Percentiles rank a stretch among this genome's conserved stretches.
These are phyloP conservation scores for Rhizophora apiculata DNA, from an alignment of 345 rosid genomes.

Conservation along the genomic window DNA sequence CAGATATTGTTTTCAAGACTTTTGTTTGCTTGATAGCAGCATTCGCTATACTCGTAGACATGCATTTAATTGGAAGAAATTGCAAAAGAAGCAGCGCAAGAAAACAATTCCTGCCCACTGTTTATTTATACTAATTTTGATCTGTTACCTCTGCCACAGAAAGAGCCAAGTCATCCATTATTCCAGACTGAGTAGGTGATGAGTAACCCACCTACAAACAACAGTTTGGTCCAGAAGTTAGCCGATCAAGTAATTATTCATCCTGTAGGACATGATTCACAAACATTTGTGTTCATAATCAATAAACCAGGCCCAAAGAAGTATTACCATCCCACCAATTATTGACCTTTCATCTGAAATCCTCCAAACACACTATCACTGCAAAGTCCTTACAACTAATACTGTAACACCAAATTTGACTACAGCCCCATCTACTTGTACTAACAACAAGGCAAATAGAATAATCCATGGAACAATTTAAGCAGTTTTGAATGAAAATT, in stretches of 20 bases:
- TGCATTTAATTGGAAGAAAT: no score
- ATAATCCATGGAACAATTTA: no score
- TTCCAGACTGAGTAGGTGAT: slow-evolving; percentile 81
- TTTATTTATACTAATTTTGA: background rate
- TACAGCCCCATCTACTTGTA: no score
- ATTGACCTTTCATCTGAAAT: no score
- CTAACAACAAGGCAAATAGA: no score
- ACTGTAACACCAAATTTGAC: background rate
- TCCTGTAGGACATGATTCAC: background rate
- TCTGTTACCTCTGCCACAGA: slow-evolving; percentile 55
- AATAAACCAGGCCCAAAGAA: background rate
- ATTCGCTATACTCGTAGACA: no score
- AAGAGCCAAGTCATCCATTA: slow-evolving; percentile 56
- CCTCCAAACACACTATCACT: no score
- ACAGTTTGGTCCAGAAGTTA: slow-evolving; percentile 1
- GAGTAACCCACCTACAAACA: slow-evolving; percentile 69
- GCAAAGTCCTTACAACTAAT: background rate
- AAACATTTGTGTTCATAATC: no score
- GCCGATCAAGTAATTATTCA: background rate
- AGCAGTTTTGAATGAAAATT: background rate
- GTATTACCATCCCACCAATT: no score
- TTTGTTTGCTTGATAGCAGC: no score
- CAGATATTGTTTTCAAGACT: no score
- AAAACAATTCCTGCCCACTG: background rate
- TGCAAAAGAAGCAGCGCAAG: no score